Evolutionary conservation across 2,329 filamentous ascomycete species (phyloP).

Genomic region (Botrytis cinerea): DNA sequence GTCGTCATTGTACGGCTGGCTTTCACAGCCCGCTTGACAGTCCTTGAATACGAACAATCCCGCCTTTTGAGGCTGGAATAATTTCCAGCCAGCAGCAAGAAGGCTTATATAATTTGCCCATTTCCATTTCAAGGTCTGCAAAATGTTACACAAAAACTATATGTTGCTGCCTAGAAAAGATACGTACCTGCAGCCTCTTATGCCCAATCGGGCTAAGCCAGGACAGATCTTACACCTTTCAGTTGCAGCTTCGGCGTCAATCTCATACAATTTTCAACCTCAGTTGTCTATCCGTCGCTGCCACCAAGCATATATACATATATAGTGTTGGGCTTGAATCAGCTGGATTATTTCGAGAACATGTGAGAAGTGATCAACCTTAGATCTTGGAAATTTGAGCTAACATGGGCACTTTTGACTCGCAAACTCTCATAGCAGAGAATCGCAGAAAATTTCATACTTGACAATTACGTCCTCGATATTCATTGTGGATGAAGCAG

Average conservation of each 20-base stretch:
- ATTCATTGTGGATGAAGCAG: not conserved
- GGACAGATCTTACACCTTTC: conserved; percentile 3
- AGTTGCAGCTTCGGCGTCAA: not conserved
- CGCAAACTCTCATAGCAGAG: not conserved
- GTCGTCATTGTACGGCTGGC: not conserved
- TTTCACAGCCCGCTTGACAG: not conserved
- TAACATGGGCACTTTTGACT: not conserved
- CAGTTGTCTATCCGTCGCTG: not conserved
- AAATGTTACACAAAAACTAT: not conserved
- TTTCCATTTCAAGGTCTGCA: not conserved
- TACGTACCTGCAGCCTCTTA: not conserved
- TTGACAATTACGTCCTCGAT: not conserved
- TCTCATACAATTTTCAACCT: not conserved
- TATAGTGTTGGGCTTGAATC: not conserved
- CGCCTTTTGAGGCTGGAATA: not conserved
- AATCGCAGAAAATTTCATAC: too few relatives aligned
- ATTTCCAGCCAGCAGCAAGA: not conserved
- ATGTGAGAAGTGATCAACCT: not conserved
- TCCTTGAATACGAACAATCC: not conserved
- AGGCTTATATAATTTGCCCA: not conserved
- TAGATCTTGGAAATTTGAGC: not conserved
- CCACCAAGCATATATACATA: not conserved
- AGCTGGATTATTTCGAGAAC: not conserved
- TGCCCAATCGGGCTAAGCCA: not conserved
- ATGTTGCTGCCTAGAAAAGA: conserved; percentile 7